phyloP scores from a whole-genome alignment of 73 alveolate species.

The Paramecium primaurelia region DNA sequence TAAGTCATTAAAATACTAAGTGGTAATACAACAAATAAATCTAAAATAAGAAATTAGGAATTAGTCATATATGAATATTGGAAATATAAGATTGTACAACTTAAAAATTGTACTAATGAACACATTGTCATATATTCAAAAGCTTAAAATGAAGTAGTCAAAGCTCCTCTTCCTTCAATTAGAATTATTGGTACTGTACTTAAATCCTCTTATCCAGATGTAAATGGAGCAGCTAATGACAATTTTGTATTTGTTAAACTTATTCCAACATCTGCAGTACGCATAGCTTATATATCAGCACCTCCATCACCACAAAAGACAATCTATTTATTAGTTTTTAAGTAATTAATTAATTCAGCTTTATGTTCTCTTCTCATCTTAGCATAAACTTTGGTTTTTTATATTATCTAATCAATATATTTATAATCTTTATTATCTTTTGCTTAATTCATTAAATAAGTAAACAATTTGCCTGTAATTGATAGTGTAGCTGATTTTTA shows the following conservation, averaged over 20 bases:
- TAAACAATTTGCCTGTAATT: not conserved
- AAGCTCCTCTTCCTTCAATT: conserved; percentile 23
- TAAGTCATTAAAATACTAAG: conserved; percentile 26
- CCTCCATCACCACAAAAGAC: conserved; percentile 46
- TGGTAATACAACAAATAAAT: conserved; percentile 10
- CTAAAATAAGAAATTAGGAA: conserved; percentile 9
- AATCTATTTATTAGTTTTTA: not conserved
- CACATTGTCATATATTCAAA: conserved; percentile 30
- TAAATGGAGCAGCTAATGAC: conserved; percentile 36
- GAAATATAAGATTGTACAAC: conserved; percentile 39
- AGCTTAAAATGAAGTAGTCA: not conserved
- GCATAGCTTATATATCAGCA: conserved; percentile 26
- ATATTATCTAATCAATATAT: not conserved
- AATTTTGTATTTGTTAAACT: not conserved
- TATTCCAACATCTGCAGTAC: conserved; percentile 37
- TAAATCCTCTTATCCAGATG: not conserved
- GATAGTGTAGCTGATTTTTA: not conserved
- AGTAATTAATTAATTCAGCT: not conserved
- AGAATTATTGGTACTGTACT: not conserved
- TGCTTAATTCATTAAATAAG: not conserved
- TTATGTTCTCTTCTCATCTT: conserved; percentile 5
- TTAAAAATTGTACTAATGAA: conserved; percentile 11
- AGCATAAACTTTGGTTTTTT: not conserved
- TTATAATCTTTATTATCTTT: not conserved
- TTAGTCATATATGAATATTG: conserved; percentile 27